Evolutionary conservation across 257 asterid species (phyloP).

Genomic region (Solanum bulbocastanum): DNA sequence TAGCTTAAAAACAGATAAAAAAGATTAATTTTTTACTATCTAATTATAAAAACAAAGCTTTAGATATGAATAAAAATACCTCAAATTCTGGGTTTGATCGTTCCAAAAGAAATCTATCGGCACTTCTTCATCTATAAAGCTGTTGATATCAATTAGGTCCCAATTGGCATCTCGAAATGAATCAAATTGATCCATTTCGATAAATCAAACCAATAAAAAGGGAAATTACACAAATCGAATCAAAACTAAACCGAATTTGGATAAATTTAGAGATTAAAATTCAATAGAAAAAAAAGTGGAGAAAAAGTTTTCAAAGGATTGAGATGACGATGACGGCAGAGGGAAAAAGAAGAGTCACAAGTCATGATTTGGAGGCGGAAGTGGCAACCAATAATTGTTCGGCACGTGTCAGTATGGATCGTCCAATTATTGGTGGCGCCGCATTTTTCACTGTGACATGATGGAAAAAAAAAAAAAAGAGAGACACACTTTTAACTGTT

Average conservation of each 20-base stretch:
- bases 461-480: too few relatives aligned
- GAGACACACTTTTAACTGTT: too few relatives aligned
- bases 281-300: background rate
- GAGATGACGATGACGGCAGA: background rate
- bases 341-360: background rate
- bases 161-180: slow-evolving; percentile 32
- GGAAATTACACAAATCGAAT: background rate
- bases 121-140: slow-evolving; percentile 32
- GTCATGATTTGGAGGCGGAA: background rate
- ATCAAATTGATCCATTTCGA: slow-evolving; percentile 23
- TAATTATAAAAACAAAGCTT: background rate
- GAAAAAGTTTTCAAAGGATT: background rate
- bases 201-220: slow-evolving; percentile 2
- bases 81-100: slow-evolving; percentile 19
- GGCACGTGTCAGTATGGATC: background rate
- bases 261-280: background rate
- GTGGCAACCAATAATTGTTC: background rate
- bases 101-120: slow-evolving; percentile 34
- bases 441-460: background rate
- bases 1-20: background rate
- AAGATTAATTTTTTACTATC: background rate
- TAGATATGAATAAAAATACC: slow-evolving; percentile 10
- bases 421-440: background rate
- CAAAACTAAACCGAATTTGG: background rate
- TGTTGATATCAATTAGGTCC: slow-evolving; percentile 41